A percentile compares a stretch with the other conserved stretches of the same genome.
Conservation (phyloP, 2,329 filamentous ascomycete species). For the Cercospora sesami region DNA sequence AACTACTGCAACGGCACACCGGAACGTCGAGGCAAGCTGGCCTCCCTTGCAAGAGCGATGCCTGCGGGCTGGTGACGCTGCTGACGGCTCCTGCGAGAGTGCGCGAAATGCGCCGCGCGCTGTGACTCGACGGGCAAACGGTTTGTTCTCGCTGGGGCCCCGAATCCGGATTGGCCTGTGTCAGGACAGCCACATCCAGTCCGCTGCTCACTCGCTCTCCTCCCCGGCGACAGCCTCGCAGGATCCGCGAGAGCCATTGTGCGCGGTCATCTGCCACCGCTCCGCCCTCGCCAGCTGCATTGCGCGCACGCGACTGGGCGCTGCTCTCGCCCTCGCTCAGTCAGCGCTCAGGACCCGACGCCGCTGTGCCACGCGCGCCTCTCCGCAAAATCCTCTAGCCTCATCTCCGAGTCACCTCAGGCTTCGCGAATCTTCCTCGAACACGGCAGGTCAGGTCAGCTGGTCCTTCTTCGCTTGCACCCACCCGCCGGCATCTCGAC, state of each 20-base stretch:
- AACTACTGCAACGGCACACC: neutral
- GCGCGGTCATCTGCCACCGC: slow-evolving; percentile 14
- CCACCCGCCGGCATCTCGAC: slow-evolving; percentile 7
- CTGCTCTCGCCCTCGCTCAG: neutral
- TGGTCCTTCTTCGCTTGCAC: slow-evolving; percentile 11
- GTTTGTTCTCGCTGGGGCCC: slow-evolving; percentile 5
- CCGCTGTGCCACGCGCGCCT: neutral
- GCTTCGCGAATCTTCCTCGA: slow-evolving; percentile 17
- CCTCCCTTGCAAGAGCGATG: neutral
- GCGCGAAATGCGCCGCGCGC: neutral
- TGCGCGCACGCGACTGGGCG: neutral
- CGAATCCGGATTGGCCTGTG: neutral
- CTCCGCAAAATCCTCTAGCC: slow-evolving; percentile 25
- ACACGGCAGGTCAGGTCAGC: neutral
- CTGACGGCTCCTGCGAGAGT: neutral
- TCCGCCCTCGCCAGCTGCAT: slow-evolving; percentile 6
- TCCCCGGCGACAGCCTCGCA: neutral
- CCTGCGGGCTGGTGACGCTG: neutral
- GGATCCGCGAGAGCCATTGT: neutral
- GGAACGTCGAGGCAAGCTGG: neutral
- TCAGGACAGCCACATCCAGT: neutral
- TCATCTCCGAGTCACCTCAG: neutral
- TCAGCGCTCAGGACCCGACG: neutral
- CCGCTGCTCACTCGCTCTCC: neutral
- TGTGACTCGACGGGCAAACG: slow-evolving; percentile 4